Evolutionary conservation across 1,284 basidiomycete genomes (phyloP).

Genomic region (Schizophyllum commune): DNA sequence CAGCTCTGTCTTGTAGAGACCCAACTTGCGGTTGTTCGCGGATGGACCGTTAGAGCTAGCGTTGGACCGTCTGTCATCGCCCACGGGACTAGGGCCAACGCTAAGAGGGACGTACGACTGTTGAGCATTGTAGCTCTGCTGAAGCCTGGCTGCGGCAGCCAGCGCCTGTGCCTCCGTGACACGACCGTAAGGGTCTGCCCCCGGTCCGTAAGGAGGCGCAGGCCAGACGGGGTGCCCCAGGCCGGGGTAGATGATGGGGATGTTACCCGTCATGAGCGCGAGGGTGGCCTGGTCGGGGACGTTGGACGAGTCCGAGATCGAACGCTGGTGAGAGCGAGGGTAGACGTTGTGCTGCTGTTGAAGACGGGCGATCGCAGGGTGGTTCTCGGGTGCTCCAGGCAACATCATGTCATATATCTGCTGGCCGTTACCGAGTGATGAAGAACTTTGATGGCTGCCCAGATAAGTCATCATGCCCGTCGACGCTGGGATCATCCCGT

Average conservation of each 20-base stretch:
- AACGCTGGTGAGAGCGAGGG: too few relatives aligned
- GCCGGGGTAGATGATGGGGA: too few relatives aligned
- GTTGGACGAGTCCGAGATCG: too few relatives aligned
- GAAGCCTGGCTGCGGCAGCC: neutral
- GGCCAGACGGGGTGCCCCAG: slow-evolving; percentile 22
- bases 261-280: too few relatives aligned
- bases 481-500: slow-evolving; percentile 45
- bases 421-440: slow-evolving; percentile 62
- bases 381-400: slow-evolving; percentile 45
- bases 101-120: neutral
- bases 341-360: slow-evolving; percentile 42
- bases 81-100: neutral
- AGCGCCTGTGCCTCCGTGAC: slow-evolving; percentile 22
- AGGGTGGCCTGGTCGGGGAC: too few relatives aligned
- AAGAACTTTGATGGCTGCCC: slow-evolving; percentile 46
- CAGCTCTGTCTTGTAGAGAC: slow-evolving; percentile 86
- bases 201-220: slow-evolving; percentile 25
- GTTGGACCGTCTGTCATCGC: neutral
- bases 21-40: slow-evolving; percentile 82
- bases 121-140: neutral
- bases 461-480: slow-evolving; percentile 47
- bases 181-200: slow-evolving; percentile 31
- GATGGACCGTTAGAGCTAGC: slow-evolving; percentile 54
- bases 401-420: slow-evolving; percentile 76
- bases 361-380: slow-evolving; percentile 54